Percentiles rank a stretch among this genome's conserved stretches.
phyloP scores from a whole-genome alignment of 78 protist genomes.

The Neovahlkampfia damariscottae region DNA sequence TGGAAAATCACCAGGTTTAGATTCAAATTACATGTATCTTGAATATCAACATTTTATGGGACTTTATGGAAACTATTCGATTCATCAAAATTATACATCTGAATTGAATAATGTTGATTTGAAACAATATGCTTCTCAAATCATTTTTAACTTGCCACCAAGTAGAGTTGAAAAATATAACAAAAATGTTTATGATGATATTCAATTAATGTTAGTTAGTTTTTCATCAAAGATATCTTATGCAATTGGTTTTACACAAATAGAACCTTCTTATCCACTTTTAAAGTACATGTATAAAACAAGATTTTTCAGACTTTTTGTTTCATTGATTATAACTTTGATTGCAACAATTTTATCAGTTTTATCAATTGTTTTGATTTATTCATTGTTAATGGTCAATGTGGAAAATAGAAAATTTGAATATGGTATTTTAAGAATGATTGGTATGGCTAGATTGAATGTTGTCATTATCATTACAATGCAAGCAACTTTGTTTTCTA shows the following conservation, averaged over 20 bases:
- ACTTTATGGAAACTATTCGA: too few relatives aligned
- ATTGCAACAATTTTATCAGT: slow-evolving; percentile 44
- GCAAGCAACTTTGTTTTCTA: slow-evolving; percentile 47
- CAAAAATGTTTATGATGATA: not conserved
- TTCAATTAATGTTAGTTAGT: not conserved
- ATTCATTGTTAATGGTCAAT: slow-evolving; percentile 70
- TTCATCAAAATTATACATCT: too few relatives aligned
- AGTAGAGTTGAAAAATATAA: not conserved
- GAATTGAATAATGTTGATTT: too few relatives aligned
- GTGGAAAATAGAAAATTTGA: slow-evolving; percentile 84
- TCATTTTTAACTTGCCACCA: not conserved
- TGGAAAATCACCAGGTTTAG: too few relatives aligned
- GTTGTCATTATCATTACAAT: slow-evolving; percentile 47
- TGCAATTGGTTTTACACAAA: slow-evolving; percentile 19
- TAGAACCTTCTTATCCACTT: not conserved
- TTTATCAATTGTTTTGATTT: slow-evolving; percentile 62
- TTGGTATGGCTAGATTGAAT: slow-evolving; percentile 54
- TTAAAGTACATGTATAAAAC: not conserved
- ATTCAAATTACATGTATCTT: too few relatives aligned
- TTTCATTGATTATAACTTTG: slow-evolving; percentile 61
- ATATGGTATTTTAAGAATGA: slow-evolving; percentile 67
- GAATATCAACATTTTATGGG: too few relatives aligned
- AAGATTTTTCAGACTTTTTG: slow-evolving; percentile 52
- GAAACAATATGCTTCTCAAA: too few relatives aligned
- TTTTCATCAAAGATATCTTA: slow-evolving; percentile 1